Conservation (phyloP, 1,284 basidiomycete genomes). For the Singerocomus rubriflavus region DNA sequence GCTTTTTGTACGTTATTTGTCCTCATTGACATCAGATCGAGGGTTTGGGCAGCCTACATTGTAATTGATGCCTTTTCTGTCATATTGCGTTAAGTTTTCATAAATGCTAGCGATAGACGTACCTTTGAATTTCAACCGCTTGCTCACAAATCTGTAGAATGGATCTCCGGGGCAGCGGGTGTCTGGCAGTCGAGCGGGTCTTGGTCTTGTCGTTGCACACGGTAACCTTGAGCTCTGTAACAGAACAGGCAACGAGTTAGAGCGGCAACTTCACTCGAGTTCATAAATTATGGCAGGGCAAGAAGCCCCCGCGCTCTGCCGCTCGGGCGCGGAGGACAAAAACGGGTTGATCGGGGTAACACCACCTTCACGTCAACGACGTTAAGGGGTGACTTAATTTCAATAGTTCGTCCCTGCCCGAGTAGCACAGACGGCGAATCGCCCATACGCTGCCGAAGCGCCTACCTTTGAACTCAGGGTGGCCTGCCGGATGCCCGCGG, state of each 20-base stretch:
- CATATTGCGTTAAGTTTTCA: conserved; percentile 19
- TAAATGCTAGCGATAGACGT: conserved; percentile 1
- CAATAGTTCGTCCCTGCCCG: conserved; percentile 8
- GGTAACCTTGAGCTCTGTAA: no score
- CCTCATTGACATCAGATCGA: conserved; percentile 29
- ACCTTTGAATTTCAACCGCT: background rate
- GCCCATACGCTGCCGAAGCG: no score
- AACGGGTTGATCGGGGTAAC: conserved; percentile 1
- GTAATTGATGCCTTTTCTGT: conserved; percentile 15
- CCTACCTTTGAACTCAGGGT: no score
- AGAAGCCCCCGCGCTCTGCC: conserved; percentile 2
- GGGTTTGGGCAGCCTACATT: conserved; percentile 11
- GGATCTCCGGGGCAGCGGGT: background rate
- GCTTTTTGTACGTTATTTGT: conserved; percentile 35
- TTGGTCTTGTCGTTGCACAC: background rate
- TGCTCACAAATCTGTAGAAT: background rate
- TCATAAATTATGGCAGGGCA: conserved; percentile 8
- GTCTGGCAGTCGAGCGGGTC: background rate
- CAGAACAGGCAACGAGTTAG: no score
- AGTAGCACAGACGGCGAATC: background rate
- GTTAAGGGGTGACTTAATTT: conserved; percentile 6
- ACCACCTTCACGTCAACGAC: conserved; percentile 1
- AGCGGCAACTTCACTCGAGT: no score
- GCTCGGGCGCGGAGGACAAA: background rate
- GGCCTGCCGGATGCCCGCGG: no score